Percentiles rank a stretch among this genome's conserved stretches.
Conservation (phyloP, 2,329 filamentous ascomycete species). For the Trichophyton mentagrophytes region DNA sequence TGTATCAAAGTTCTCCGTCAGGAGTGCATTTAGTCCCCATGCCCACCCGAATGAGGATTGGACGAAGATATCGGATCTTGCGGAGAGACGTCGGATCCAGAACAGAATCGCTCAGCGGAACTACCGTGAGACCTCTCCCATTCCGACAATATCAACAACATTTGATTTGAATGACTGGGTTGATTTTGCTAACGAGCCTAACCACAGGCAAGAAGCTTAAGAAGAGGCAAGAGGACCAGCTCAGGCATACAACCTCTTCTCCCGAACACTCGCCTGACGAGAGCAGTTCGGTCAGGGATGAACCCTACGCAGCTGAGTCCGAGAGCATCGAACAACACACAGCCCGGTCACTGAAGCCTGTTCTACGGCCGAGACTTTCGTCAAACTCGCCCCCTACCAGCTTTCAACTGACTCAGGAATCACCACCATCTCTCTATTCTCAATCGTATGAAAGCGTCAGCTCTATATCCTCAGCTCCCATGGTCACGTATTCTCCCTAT, state of each 20-base stretch:
- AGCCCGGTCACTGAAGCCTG: slow-evolving; percentile 27
- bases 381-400: slow-evolving; percentile 35
- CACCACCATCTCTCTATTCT: not conserved
- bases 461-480: not conserved
- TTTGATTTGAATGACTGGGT: not conserved
- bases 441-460: not conserved
- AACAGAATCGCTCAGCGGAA: slow-evolving; percentile 7
- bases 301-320: not conserved
- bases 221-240: slow-evolving; percentile 52
- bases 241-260: slow-evolving; percentile 47
- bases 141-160: too few relatives aligned
- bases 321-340: slow-evolving; percentile 18
- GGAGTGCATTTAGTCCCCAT: slow-evolving; percentile 87
- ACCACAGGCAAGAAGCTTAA: slow-evolving; percentile 51
- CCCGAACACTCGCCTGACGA: slow-evolving; percentile 45
- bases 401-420: not conserved
- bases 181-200: not conserved
- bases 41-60: slow-evolving; percentile 96
- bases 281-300: slow-evolving; percentile 16
- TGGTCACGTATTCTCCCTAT: not conserved
- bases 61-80: slow-evolving; percentile 97
- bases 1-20: slow-evolving; percentile 59
- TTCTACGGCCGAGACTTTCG: slow-evolving; percentile 41
- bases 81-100: slow-evolving; percentile 24
- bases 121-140: not conserved